These are phyloP conservation scores for Austroboletus festivus DNA, from an alignment of 768 basidiomycete species.

Conservation along the genomic window DNA sequence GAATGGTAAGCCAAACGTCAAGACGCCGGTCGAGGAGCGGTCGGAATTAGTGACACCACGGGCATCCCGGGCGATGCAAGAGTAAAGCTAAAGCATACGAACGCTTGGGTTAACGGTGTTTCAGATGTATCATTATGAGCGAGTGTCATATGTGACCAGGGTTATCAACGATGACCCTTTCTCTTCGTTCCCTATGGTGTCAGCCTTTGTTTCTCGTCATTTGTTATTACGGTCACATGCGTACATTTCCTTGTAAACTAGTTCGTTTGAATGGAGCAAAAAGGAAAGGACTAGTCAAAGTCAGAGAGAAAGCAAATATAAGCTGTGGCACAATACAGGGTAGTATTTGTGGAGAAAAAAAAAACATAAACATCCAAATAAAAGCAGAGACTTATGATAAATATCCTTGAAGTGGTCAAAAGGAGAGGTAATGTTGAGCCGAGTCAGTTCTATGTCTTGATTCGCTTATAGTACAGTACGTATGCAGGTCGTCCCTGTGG, in stretches of 20 bases:
- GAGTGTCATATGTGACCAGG: neutral
- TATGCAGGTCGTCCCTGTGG: conserved; percentile 65
- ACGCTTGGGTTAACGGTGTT: no score
- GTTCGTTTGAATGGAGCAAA: conserved; percentile 5
- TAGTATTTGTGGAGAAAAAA: conserved; percentile 15
- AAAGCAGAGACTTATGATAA: conserved; percentile 1
- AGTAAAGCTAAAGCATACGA: conserved; percentile 6
- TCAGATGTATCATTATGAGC: no score
- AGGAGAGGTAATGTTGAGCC: conserved; percentile 1
- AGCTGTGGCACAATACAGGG: conserved; percentile 23
- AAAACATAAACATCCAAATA: conserved; percentile 24
- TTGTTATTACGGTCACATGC: conserved; percentile 22
- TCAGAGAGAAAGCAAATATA: neutral
- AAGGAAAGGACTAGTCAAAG: neutral
- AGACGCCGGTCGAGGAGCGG: conserved; percentile 11
- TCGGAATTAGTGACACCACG: conserved; percentile 11
- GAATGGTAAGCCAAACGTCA: neutral
- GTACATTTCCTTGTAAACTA: conserved; percentile 32
- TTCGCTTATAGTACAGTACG: conserved; percentile 78
- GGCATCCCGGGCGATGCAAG: conserved; percentile 14
- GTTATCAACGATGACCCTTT: neutral
- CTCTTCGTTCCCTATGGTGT: neutral
- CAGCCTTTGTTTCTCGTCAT: neutral
- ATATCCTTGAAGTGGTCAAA: neutral
- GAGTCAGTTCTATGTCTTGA: conserved; percentile 23